These are phyloP conservation scores for Mucor velutinosus DNA, from an alignment of 371 early-diverging fungal species.

Conservation along the genomic window DNA sequence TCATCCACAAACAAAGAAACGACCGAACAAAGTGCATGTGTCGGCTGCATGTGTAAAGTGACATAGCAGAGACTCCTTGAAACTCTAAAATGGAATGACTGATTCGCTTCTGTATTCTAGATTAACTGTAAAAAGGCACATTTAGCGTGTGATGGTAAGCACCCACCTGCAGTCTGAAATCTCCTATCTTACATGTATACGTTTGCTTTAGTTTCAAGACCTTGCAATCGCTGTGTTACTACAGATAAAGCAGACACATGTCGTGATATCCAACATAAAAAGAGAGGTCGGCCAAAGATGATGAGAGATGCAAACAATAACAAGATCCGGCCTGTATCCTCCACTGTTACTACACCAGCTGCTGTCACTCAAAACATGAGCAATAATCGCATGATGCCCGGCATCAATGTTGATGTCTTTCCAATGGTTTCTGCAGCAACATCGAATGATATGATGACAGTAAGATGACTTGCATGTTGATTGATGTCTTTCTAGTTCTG, in stretches of 20 bases:
- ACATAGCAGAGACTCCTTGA: neutral
- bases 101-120: slow-evolving; percentile 1
- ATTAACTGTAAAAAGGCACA: slow-evolving; percentile 31
- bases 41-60: slow-evolving; percentile 22
- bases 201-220: slow-evolving; percentile 19
- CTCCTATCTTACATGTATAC: neutral
- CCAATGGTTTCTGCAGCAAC: neutral
- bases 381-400: neutral
- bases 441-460: slow-evolving; percentile 3
- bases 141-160: slow-evolving; percentile 30
- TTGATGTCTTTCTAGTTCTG: neutral
- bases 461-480: neutral
- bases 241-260: slow-evolving; percentile 26
- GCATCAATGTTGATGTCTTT: neutral
- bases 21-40: slow-evolving; percentile 15
- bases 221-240: slow-evolving; percentile 22
- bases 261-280: slow-evolving; percentile 27
- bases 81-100: neutral
- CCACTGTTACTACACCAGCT: neutral
- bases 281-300: slow-evolving; percentile 31
- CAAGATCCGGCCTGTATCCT: slow-evolving; percentile 1
- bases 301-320: slow-evolving; percentile 17
- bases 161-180: too few relatives aligned
- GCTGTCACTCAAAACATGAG: neutral
- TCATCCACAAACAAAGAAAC: neutral